A percentile compares a stretch with the other conserved stretches of the same genome.
These are phyloP conservation scores for Aspergillus spinulosporus DNA, from an alignment of 2,329 filamentous ascomycete species.

Conservation along the genomic window DNA sequence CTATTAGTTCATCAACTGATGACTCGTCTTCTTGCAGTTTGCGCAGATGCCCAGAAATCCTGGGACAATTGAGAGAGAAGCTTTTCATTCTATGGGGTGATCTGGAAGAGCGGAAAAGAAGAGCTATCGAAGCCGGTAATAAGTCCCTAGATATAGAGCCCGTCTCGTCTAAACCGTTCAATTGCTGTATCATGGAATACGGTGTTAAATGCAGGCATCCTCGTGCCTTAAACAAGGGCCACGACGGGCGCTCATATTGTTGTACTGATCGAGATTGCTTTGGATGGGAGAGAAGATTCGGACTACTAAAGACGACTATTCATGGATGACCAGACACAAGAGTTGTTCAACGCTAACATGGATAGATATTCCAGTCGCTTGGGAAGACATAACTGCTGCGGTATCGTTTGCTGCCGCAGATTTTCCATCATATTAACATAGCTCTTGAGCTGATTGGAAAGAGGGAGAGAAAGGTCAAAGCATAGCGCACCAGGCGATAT, in stretches of 20 bases:
- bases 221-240: constrained; percentile 33
- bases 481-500: neutral
- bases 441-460: neutral
- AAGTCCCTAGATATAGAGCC: constrained; percentile 12
- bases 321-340: constrained; percentile 15
- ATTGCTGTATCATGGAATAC: constrained; percentile 71
- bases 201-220: constrained; percentile 52
- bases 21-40: constrained; percentile 50
- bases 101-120: constrained; percentile 67
- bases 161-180: constrained; percentile 61
- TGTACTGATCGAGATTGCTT: constrained; percentile 44
- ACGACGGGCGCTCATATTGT: constrained; percentile 38
- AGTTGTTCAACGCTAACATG: neutral
- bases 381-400: neutral
- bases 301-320: constrained; percentile 66
- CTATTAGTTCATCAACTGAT: constrained; percentile 1
- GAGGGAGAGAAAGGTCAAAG: neutral
- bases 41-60: constrained; percentile 48
- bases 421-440: neutral
- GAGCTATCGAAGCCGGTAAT: constrained; percentile 28
- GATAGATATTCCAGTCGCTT: neutral
- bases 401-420: neutral
- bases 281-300: constrained; percentile 64
- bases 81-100: constrained; percentile 84
- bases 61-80: constrained; percentile 64